Percentiles rank a stretch among this genome's conserved stretches.
Conservation (phyloP, 495 filamentous ascomycete species). For the Pyrenopolyporus hunteri region DNA sequence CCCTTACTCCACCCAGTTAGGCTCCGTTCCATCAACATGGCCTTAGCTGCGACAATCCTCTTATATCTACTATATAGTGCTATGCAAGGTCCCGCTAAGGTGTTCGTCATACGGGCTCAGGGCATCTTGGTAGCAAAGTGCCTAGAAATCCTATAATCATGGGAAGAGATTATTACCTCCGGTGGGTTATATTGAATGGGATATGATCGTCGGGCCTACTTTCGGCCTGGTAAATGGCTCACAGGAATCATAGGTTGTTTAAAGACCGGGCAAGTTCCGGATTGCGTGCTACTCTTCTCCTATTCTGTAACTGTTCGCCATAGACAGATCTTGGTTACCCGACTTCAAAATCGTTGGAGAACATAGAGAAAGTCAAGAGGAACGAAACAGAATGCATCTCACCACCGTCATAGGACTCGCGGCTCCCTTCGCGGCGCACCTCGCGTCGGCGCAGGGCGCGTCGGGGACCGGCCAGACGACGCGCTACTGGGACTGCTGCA, state of each 20-base stretch:
- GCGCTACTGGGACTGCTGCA: constrained; percentile 76
- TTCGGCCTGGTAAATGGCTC: constrained; percentile 1
- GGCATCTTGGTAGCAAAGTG: constrained; percentile 1
- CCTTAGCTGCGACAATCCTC: constrained; percentile 15
- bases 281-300: constrained; percentile 23
- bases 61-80: constrained; percentile 8
- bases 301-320: not conserved
- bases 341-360: too few species aligned
- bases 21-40: constrained; percentile 31
- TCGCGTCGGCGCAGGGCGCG: constrained; percentile 30
- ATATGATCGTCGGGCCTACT: constrained; percentile 14
- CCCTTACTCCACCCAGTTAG: constrained; percentile 25
- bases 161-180: constrained; percentile 22
- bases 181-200: constrained; percentile 30
- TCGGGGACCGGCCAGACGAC: constrained; percentile 61
- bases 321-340: too few species aligned
- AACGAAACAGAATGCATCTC: constrained; percentile 21
- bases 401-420: constrained; percentile 23
- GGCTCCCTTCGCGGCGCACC: constrained; percentile 12
- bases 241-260: constrained; percentile 7
- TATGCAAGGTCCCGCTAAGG: constrained; percentile 23
- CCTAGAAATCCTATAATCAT: constrained; percentile 25
- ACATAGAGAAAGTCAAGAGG: not conserved
- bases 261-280: constrained; percentile 12
- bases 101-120: constrained; percentile 9